Evolutionary conservation across 176 grass and related monocot genomes (phyloP).

Genomic region (Phragmites australis): DNA sequence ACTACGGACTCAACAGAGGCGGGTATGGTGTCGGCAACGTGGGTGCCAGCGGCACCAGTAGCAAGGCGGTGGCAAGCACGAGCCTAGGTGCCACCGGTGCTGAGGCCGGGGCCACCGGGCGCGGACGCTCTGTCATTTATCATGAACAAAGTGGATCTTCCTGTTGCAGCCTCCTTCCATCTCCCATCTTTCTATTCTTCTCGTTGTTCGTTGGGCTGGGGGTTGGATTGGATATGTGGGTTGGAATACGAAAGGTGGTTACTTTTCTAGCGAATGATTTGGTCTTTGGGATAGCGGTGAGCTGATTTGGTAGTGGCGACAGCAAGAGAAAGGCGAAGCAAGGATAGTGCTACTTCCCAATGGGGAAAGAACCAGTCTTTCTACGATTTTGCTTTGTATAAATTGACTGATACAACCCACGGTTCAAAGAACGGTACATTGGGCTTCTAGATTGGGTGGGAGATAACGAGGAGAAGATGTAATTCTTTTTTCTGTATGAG

Average conservation of each 20-base stretch:
- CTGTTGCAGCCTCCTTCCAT: conserved; percentile 60
- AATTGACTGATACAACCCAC: too few relatives aligned
- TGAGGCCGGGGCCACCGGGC: too few relatives aligned
- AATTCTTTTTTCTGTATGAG: background rate
- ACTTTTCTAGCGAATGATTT: conserved; percentile 4
- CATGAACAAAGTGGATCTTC: conserved; percentile 99
- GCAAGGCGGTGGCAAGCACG: too few relatives aligned
- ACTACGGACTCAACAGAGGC: too few relatives aligned
- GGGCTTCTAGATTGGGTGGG: background rate
- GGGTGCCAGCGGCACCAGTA: too few relatives aligned
- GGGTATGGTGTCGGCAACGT: too few relatives aligned
- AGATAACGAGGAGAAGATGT: background rate
- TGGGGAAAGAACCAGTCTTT: background rate
- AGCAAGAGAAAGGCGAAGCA: background rate
- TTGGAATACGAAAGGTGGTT: background rate
- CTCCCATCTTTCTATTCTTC: background rate
- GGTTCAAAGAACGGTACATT: too few relatives aligned
- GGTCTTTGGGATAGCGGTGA: background rate
- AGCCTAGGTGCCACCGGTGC: too few relatives aligned
- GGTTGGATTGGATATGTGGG: conserved; percentile 27
- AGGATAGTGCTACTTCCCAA: background rate
- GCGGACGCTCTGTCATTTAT: conserved; percentile 98
- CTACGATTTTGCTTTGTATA: background rate
- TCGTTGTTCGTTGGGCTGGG: background rate
- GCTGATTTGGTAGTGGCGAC: background rate